Base-by-base conservation (phyloP, 148 eudicot genomes). In the Fagopyrum homotropicum region DNA sequence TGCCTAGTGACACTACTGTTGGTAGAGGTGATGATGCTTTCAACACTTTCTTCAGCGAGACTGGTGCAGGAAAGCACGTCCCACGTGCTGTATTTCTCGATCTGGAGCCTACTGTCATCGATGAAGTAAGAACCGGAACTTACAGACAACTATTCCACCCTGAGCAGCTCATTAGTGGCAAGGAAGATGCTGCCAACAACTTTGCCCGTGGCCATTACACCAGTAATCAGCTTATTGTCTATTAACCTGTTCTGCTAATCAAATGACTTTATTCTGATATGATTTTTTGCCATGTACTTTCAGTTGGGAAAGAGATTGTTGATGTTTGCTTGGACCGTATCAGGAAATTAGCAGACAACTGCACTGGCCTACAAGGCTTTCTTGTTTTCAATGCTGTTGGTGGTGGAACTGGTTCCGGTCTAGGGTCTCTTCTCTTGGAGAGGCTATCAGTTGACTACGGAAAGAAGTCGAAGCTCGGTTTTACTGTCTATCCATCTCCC, bases 11-110 rank as follows among this genome's bases (percentile, higher is more conserved):
- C 80, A 79, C 79, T 43, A 76, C 86, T 11, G 79, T 81, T 19
- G 79, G 79, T 50, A 78, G 82, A 11, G 86, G 86, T 3, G 84
- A 84, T 79, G 86, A 84, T 64, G 86, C 86, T 43, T 84, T 84
- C 82, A 84, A 84, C 82, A 84, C 86, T n/a, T 84, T 84, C 81
- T 84, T 84, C 80, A 84, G 86, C 49, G 86, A 84, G 63, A 84
- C 86, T 12, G 86, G 86, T 30, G 79, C 86, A 17, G 86, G 86
- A 45, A 84, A 84, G 78, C 86, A 83, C 61, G 86, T 83, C 47
- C 86, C 86, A 48, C 83, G 86, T 68, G 86, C 86, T 35, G 76
- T 83, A 26, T 83, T 83, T 73, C 83, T 83, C 5, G 86, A 83
- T 78, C 77, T 83, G n/a, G 86, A 83, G 52, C 86, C 86, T n/a